Evolutionary conservation across 176 grass and related monocot genomes (phyloP).

Genomic region (Alloteropsis semialata): DNA sequence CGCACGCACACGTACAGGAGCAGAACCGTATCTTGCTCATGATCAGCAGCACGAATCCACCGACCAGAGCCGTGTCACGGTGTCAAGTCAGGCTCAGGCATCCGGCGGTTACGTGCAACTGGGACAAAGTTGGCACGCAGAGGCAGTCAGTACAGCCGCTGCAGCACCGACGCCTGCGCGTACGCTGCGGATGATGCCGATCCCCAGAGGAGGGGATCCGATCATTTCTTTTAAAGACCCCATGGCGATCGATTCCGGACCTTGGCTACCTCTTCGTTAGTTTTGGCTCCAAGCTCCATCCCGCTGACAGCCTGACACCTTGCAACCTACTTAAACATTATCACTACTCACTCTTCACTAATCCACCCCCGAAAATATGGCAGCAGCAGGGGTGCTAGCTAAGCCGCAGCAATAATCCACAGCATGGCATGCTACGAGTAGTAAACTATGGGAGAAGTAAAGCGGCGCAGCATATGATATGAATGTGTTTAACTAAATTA

Average conservation of each 20-base stretch:
- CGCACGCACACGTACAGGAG: neutral
- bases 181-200: too few species aligned
- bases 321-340: too few species aligned
- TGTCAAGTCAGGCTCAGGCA: too few species aligned
- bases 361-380: neutral
- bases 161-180: neutral
- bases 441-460: neutral
- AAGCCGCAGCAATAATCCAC: too few species aligned
- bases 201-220: too few species aligned
- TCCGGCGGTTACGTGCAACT: constrained; percentile 19
- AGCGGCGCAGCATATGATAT: too few species aligned
- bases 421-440: neutral
- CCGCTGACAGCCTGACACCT: too few species aligned
- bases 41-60: neutral
- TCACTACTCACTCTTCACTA: neutral
- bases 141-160: neutral
- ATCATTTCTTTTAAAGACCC: too few species aligned
- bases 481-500: constrained; percentile 14
- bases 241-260: too few species aligned
- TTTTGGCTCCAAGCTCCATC: too few species aligned
- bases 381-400: neutral
- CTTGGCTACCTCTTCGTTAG: too few species aligned
- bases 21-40: neutral
- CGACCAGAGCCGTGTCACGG: constrained; percentile 1
- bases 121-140: constrained; percentile 4